Percentiles rank a stretch among this genome's conserved stretches.
phyloP scores from a whole-genome alignment of 1,139 yeast species.

The Candida smagusa region DNA sequence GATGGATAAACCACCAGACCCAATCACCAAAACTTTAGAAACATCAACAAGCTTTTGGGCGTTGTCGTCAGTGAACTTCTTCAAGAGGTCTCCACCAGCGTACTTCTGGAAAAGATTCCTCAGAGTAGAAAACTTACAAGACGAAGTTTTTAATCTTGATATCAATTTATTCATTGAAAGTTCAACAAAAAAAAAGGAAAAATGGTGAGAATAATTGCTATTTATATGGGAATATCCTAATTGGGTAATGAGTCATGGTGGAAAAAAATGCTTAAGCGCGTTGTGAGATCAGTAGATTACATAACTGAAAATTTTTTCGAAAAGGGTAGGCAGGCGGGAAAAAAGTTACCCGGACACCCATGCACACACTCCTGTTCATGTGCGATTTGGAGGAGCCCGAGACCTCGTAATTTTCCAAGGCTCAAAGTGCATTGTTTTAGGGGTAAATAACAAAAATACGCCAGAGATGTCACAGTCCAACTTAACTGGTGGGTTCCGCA shows the following conservation, averaged over 20 bases:
- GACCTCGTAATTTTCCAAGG: no score
- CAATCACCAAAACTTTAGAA: slow-evolving; percentile 84
- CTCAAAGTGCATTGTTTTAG: background rate
- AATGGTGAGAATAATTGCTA: slow-evolving; percentile 5
- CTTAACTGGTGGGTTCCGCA: background rate
- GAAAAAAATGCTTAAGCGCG: slow-evolving; percentile 26
- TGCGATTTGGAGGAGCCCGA: no score
- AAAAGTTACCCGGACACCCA: slow-evolving; percentile 1
- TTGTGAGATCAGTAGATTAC: slow-evolving; percentile 28
- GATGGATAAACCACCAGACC: slow-evolving; percentile 96
- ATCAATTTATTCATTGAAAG: background rate
- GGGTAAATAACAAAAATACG: slow-evolving; percentile 1
- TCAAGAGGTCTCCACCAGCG: slow-evolving; percentile 56
- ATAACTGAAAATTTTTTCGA: background rate
- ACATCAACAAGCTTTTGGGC: slow-evolving; percentile 73
- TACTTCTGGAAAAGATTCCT: slow-evolving; percentile 25
- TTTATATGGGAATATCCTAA: slow-evolving; percentile 20
- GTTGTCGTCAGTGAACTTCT: slow-evolving; percentile 43
- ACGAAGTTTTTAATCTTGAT: background rate
- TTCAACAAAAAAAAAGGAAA: slow-evolving; percentile 4
- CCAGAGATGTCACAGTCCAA: background rate
- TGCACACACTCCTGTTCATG: no score
- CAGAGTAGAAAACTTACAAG: slow-evolving; percentile 5
- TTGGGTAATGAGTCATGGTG: slow-evolving; percentile 31
- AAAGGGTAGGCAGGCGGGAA: no score